Evolutionary conservation across 805 yeast species (phyloP), one percentile per base, ranked within the genome.

Genomic region (Starmerella tilneyi): DNA sequence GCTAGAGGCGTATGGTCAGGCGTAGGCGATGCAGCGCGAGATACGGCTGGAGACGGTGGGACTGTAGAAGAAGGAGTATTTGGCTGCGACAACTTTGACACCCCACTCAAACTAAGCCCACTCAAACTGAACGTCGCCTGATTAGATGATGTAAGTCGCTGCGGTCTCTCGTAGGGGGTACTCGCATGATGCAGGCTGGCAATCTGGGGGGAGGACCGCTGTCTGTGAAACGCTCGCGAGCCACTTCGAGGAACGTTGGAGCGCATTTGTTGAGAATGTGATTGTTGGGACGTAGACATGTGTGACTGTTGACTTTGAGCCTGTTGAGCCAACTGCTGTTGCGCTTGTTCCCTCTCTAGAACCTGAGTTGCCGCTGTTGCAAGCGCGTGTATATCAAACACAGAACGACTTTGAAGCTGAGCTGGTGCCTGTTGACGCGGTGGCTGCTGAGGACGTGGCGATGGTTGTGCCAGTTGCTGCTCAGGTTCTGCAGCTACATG

Each of bases 341-440:
- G 34, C n/a, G n/a, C n/a, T n/a, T 54, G 43, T 32, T 63, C 66
- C 3, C 63, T 62, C 56, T 68, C 72, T n/a, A 68, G 62, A 45
- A 66, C 65, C 47, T 68, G 70, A 6, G 71, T 60, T 1, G 72
- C 72, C 2, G 72, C 72, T 2, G 68, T 61, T 8, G 72, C 72
- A 40, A 68, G 56, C 24, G 66, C 59, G 49, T 67, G 64, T 59
- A 67, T 66, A 45, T 67, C 71, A 43, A 59, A 61, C 26, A 56
- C 57, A 9, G 52, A 44, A 9, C 54, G 46, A 21, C 49, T 45
- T 31, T 48, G 45, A 17, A 37, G 46, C 28, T 42, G 34, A 13
- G 55, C n/a, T n/a, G n/a, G n/a, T n/a, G n/a, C n/a, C n/a, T n/a
- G 43, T 39, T 43, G 48, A 9, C 15, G 30, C 30, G n/a, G 30